Percentiles rank a stretch among this genome's conserved stretches.
phyloP scores from a whole-genome alignment of 2,329 filamentous ascomycete genomes.

The Byssoonygena ceratinophila region DNA sequence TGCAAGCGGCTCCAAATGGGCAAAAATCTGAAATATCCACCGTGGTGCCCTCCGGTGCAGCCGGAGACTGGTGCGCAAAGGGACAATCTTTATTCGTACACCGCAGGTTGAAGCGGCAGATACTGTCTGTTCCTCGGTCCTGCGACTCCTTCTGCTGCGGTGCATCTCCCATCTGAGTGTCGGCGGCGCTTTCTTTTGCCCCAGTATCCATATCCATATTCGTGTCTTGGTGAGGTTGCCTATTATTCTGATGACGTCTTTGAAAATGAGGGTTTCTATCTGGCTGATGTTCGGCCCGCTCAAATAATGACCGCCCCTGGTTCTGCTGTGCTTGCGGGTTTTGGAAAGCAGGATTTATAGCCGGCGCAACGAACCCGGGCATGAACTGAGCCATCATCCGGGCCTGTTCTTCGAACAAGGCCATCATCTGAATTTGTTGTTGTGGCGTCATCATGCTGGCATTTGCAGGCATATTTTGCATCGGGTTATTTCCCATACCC shows the following conservation, averaged over 20 bases:
- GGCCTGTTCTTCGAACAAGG: constrained; percentile 75
- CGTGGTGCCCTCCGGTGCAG: constrained; percentile 63
- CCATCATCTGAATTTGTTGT: constrained; percentile 63
- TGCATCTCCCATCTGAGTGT: constrained; percentile 26
- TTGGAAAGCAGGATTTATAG: constrained; percentile 46
- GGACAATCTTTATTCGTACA: constrained; percentile 85
- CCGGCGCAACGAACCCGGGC: constrained; percentile 44
- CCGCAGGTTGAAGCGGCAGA: constrained; percentile 81
- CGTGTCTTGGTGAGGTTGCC: constrained; percentile 12
- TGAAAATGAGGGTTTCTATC: constrained; percentile 13
- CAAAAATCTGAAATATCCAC: constrained; percentile 75
- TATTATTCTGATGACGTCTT: constrained; percentile 2
- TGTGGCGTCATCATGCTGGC: constrained; percentile 50
- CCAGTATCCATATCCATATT: constrained; percentile 23
- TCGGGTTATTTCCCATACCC: constrained; percentile 22
- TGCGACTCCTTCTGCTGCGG: constrained; percentile 35
- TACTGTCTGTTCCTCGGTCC: constrained; percentile 49
- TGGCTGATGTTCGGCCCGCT: constrained; percentile 50
- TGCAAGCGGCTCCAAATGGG: constrained; percentile 80
- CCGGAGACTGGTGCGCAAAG: constrained; percentile 89
- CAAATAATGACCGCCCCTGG: constrained; percentile 56
- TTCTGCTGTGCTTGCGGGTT: constrained; percentile 33
- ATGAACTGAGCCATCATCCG: constrained; percentile 70
- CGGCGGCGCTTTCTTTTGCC: constrained; percentile 32
- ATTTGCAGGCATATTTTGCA: constrained; percentile 35